Evolutionary conservation across 2,329 filamentous ascomycete genomes (phyloP), one percentile per base, ranked within the genome.

Genomic region (Fusarium concolor): DNA sequence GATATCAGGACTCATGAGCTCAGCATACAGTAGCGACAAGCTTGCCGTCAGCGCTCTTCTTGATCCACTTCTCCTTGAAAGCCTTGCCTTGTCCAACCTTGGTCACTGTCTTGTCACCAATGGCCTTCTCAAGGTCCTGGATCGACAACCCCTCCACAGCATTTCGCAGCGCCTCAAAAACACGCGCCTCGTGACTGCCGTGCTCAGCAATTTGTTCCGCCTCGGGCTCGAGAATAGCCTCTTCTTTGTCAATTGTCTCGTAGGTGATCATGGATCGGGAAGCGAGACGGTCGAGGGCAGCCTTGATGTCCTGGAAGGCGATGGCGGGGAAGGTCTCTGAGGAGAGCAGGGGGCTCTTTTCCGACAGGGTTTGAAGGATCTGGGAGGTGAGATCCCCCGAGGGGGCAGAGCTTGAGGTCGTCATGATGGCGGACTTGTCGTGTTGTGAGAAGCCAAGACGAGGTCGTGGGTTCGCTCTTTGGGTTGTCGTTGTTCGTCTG

Each of bases 11-110:
- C 9, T 24, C 24, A 38, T 28, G 11, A 35, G 14, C 20, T 38
- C 15, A 26, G 77, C 82, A 73, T 71, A 86, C 86, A 72, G 82
- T 80, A 64, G 85, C 84, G 46, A 86, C 80, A 52, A 88, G 78
- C 75, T 84, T 84, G 66, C 86, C 85, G 24, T 86, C 84, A 72
- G 87, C 84, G 66, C 85, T 86, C 80, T 88, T 90, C 14, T 80
- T 77, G 66, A 91, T 90, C 89, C 89, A 92, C 77, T 90, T 90
- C 79, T 89, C 87, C 77, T 88, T 96, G 84, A 98, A 97, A 33
- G 95, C 95, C 82, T 96, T 97, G 74, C 94, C 94, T 78, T 96
- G 92, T n/a, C 96, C 96, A 63, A 97, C 84, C 82, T 93, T 95
- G 49, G 90, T 85, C 43, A 88, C 90, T 46, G 83, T 89, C 79